Percentiles rank a stretch among this genome's conserved stretches.
phyloP scores from a whole-genome alignment of 2,329 filamentous ascomycete species.

The Cordyceps tenuipes region DNA sequence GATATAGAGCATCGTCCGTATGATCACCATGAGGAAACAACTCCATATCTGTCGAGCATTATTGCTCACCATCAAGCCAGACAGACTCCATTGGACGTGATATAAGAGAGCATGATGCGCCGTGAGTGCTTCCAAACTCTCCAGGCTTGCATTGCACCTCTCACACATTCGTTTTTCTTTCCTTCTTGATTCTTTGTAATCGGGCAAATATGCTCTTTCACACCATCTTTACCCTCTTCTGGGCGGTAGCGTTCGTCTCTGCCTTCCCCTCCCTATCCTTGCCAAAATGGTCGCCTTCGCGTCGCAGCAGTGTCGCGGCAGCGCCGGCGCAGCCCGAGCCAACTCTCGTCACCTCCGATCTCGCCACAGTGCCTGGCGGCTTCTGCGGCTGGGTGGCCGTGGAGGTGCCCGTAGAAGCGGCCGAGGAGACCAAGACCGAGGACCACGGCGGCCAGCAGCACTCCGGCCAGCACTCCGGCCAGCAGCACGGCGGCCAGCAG shows the following conservation, averaged over 20 bases:
- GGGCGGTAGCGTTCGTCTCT: background rate
- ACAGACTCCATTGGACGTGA: background rate
- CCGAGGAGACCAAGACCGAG: background rate
- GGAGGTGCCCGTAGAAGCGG: background rate
- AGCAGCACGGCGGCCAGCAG: background rate
- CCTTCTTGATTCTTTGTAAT: background rate
- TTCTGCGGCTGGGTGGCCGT: background rate
- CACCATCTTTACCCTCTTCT: slow-evolving; percentile 5
- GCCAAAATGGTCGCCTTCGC: background rate
- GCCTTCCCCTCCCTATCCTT: slow-evolving; percentile 6
- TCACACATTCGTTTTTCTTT: background rate
- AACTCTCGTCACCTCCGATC: background rate
- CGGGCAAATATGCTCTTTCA: slow-evolving; percentile 8
- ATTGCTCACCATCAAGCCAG: background rate
- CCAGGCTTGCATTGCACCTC: background rate
- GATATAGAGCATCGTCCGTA: background rate
- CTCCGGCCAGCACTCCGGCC: too few species aligned
- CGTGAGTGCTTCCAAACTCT: background rate
- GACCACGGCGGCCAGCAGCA: background rate
- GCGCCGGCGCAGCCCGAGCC: background rate
- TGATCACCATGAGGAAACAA: background rate
- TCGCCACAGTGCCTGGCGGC: background rate
- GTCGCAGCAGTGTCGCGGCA: background rate
- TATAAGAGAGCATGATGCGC: background rate
- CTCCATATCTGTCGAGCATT: background rate